phyloP scores from a whole-genome alignment of 495 filamentous ascomycete species.

The Filosporella fistucella region DNA sequence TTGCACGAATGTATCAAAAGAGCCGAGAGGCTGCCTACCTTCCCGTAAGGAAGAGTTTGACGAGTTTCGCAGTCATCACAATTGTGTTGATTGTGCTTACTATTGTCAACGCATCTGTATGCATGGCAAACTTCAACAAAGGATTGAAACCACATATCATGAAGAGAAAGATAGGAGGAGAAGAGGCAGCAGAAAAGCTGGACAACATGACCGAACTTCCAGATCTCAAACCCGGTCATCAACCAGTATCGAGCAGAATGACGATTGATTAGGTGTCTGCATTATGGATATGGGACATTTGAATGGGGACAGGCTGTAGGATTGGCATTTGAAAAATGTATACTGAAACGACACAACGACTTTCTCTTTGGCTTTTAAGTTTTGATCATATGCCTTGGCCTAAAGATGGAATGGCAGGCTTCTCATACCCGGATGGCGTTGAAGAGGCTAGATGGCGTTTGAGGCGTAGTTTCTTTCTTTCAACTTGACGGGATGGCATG shows the following conservation, averaged over 20 bases:
- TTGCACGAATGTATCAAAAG: constrained; percentile 84
- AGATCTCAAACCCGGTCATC: constrained; percentile 40
- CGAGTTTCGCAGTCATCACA: constrained; percentile 90
- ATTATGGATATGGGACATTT: constrained; percentile 17
- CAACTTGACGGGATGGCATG: constrained; percentile 7
- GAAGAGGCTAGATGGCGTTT: constrained; percentile 18
- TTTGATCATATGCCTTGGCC: constrained; percentile 20
- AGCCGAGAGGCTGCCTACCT: constrained; percentile 50
- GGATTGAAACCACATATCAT: constrained; percentile 85
- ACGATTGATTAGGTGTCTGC: constrained; percentile 66
- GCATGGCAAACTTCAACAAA: constrained; percentile 84
- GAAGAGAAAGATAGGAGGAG: constrained; percentile 51
- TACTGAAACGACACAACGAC: constrained; percentile 22
- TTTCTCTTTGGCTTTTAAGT: constrained; percentile 8
- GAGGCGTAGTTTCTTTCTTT: constrained; percentile 1
- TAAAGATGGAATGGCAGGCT: constrained; percentile 13
- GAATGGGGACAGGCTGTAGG: constrained; percentile 8
- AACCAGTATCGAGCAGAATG: constrained; percentile 68
- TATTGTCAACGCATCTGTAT: constrained; percentile 82
- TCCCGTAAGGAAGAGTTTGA: constrained; percentile 74
- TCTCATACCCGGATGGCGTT: constrained; percentile 26
- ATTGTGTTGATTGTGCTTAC: constrained; percentile 82
- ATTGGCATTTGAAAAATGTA: constrained; percentile 17
- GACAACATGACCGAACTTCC: constrained; percentile 53
- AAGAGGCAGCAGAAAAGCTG: constrained; percentile 58